These are phyloP conservation scores for Pouteria glomerata DNA, from an alignment of 148 eudicot genomes.

Conservation along the genomic window DNA sequence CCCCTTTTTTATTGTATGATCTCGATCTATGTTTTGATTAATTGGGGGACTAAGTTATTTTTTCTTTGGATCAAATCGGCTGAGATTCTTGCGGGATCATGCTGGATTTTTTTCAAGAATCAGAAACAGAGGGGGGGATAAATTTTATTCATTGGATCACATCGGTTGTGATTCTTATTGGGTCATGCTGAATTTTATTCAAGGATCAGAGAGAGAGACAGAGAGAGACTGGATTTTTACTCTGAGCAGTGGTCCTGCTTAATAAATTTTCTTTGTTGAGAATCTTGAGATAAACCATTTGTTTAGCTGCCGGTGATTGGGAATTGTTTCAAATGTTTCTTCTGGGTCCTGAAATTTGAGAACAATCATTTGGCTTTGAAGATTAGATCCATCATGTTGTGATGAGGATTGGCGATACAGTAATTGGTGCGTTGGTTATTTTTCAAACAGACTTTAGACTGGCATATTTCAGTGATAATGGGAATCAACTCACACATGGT, in stretches of 20 bases:
- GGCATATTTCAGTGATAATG: not conserved
- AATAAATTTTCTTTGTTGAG: no score
- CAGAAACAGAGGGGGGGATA: no score
- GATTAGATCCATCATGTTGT: not conserved
- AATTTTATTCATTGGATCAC: not conserved
- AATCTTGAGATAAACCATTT: no score
- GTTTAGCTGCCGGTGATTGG: no score
- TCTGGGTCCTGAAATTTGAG: no score
- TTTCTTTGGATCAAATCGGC: not conserved
- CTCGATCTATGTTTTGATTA: not conserved
- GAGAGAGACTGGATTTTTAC: no score
- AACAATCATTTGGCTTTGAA: not conserved
- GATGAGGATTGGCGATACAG: not conserved
- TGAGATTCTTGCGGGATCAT: not conserved
- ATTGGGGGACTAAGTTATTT: not conserved
- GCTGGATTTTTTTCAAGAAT: not conserved
- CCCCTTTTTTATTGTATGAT: not conserved
- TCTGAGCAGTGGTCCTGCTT: no score
- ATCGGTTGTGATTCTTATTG: not conserved
- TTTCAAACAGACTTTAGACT: not conserved
- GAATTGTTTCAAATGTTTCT: no score
- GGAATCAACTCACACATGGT: no score
- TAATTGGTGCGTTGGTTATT: not conserved
- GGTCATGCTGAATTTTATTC: not conserved
- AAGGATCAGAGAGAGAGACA: no score